Evolutionary conservation across 176 grass and related monocot genomes (phyloP), one percentile per base, ranked within the genome.

Genomic region (Chrysopogon serrulatus): DNA sequence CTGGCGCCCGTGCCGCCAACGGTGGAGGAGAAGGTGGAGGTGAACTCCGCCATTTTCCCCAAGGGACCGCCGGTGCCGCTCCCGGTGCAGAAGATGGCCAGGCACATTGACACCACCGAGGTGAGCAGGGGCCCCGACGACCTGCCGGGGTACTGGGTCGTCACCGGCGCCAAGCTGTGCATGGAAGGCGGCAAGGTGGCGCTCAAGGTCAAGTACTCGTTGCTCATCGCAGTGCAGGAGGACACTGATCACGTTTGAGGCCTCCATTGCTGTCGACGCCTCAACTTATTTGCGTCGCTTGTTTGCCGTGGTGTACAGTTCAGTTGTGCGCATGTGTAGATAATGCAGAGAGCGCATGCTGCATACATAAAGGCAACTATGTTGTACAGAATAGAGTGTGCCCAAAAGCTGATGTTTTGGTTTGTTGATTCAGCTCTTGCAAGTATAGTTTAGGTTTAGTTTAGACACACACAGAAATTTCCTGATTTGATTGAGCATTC

Each of bases 1-100:
- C 17, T 62, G 44, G 34, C 78, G 27, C 73, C 37, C 26, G 41
- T 24, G 45, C 85, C 74, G 10, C 31, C 60, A 14, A 2, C 62
- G 16, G 14, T 4, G n/a, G 87, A 88, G 63, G 76, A 59, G 21
- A 91, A 87, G 62, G 77, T 97, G 59, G 95, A 91, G 84, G 88
- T 97, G 35, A 97, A 97, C 81, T 97, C 95, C 3, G 95, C 95
- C 67, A 83, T 97, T 10, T 97, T 92, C 74, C 95, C 95, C 21
- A 97, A 92, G 32, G 95, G 95, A 0, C 95, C 95, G 4, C 95
- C 95, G 16, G 92, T 94, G 81, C 92, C 95, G 21, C 70, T 97
- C 31, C 91, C 90, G 11, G 90, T 94, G 19, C 92, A 78, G 68
- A 94, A 53, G 89, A 86, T 97, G 92, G 91, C 95, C 0, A 91